A percentile compares a stretch with the other conserved stretches of the same genome.
phyloP scores from a whole-genome alignment of 306 rosid species.

The Gillenia trifoliata region DNA sequence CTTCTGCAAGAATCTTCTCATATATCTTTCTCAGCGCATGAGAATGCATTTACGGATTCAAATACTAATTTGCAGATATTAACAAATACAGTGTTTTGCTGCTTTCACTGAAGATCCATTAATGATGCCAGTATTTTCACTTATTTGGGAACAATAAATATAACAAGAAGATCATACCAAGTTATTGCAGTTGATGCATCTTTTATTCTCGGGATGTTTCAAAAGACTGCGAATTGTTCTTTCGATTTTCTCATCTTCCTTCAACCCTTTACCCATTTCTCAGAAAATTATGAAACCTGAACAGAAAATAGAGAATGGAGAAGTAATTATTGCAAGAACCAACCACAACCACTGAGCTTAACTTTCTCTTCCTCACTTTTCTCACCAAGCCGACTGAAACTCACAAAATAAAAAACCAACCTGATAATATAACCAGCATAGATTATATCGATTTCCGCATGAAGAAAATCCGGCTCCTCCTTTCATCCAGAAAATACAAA shows the following conservation, averaged over 20 bases:
- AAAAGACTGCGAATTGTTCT: conserved; percentile 56
- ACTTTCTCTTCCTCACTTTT: background rate
- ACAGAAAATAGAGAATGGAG: background rate
- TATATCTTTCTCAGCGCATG: background rate
- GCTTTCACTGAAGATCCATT: background rate
- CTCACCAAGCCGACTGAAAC: background rate
- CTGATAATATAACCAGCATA: background rate
- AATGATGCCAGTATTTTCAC: background rate
- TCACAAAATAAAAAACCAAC: background rate
- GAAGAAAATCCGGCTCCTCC: background rate
- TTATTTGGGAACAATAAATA: background rate
- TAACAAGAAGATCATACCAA: conserved; percentile 47
- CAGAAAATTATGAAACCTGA: conserved; percentile 10
- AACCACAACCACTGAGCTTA: background rate
- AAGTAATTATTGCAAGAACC: background rate
- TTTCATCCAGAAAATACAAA: background rate
- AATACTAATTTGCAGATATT: background rate
- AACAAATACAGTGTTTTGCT: background rate
- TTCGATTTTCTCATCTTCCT: conserved; percentile 72
- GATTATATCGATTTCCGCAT: background rate
- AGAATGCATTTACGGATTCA: background rate
- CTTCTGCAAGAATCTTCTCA: background rate
- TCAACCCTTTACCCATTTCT: conserved; percentile 51
- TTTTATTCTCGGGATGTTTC: conserved; percentile 68
- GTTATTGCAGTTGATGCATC: conserved; percentile 85